Evolutionary conservation across 805 yeast genomes (phyloP).

Genomic region (Millerozyma acaciae): DNA sequence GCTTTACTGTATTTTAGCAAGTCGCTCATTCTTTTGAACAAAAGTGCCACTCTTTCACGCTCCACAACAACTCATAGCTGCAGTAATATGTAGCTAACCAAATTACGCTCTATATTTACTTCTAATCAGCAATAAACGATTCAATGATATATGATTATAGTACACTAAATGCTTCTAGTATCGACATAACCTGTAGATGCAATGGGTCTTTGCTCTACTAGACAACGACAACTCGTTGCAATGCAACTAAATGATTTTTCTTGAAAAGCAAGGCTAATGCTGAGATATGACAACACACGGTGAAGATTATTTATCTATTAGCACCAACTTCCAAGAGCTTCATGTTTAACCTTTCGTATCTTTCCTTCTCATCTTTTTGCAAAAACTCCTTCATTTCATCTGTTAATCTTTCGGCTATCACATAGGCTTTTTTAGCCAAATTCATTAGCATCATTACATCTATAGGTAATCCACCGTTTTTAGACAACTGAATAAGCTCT

Average conservation of each 20-base stretch:
- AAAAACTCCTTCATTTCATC: constrained; percentile 56
- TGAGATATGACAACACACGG: constrained; percentile 1
- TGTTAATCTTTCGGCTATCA: constrained; percentile 60
- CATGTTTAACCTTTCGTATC: constrained; percentile 37
- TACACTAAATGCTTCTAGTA: no score
- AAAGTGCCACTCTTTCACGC: no score
- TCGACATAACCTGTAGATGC: no score
- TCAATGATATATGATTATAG: no score
- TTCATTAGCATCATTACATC: constrained; percentile 67
- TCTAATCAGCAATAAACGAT: no score
- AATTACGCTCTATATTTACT: no score
- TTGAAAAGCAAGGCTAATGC: not conserved
- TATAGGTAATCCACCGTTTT: constrained; percentile 86
- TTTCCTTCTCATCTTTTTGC: constrained; percentile 47
- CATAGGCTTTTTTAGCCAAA: constrained; percentile 63
- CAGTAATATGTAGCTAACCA: no score
- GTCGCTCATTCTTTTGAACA: no score
- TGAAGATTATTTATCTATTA: constrained; percentile 16
- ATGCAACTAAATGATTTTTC: not conserved
- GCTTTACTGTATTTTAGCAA: no score
- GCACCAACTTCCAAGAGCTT: constrained; percentile 36
- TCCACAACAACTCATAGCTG: no score
- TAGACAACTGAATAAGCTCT: constrained; percentile 85
- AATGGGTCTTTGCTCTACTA: no score
- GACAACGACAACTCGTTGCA: no score